These are phyloP conservation scores for Dioszegia hungarica DNA, from an alignment of 768 basidiomycete species.

Conservation along the genomic window DNA sequence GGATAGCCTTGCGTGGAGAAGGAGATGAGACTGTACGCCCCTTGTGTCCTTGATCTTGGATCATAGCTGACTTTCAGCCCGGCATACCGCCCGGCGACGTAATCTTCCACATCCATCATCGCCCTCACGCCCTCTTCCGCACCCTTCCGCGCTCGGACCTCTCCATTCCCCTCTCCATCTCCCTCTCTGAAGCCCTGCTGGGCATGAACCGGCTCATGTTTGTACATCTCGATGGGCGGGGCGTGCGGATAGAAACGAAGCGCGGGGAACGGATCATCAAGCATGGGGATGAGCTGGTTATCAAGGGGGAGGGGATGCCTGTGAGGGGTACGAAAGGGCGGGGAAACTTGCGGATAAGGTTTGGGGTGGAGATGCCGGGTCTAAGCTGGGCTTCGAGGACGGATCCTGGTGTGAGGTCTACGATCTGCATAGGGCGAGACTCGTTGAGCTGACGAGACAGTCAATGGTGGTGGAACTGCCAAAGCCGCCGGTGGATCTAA, in stretches of 20 bases:
- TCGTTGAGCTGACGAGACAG: constrained; percentile 3
- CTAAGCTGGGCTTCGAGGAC: constrained; percentile 67
- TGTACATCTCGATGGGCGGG: constrained; percentile 87
- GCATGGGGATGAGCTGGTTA: constrained; percentile 65
- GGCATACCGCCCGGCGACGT: constrained; percentile 84
- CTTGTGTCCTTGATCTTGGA: background rate
- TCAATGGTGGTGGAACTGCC: constrained; percentile 16
- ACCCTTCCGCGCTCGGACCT: constrained; percentile 58
- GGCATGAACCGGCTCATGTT: constrained; percentile 90
- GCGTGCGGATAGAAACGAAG: constrained; percentile 71
- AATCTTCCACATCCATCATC: constrained; percentile 68
- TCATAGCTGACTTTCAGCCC: constrained; percentile 56
- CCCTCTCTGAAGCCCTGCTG: constrained; percentile 85
- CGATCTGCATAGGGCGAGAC: background rate
- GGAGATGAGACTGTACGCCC: constrained; percentile 76
- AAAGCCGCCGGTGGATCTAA: constrained; percentile 13
- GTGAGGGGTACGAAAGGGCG: constrained; percentile 51
- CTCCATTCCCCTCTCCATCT: constrained; percentile 72
- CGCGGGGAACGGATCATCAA: constrained; percentile 58
- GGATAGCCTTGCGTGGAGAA: constrained; percentile 83
- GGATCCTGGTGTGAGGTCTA: constrained; percentile 49
- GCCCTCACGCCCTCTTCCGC: constrained; percentile 73
- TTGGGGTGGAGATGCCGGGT: constrained; percentile 84
- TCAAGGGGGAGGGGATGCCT: constrained; percentile 89
- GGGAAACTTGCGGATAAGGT: constrained; percentile 75